These are phyloP conservation scores for Metschnikowia gelsemii DNA, from an alignment of 805 yeast genomes.

Conservation along the genomic window DNA sequence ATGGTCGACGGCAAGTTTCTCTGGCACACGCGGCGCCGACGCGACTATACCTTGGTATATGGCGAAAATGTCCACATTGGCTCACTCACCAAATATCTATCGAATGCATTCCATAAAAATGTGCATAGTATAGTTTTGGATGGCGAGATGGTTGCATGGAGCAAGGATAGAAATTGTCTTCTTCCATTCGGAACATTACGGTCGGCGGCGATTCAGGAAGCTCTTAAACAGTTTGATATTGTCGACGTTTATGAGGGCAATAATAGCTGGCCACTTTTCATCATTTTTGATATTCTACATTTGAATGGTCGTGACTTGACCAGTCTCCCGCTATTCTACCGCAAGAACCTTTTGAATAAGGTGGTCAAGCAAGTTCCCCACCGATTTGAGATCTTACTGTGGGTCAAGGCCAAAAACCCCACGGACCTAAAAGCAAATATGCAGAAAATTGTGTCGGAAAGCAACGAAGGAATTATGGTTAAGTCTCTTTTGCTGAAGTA, in stretches of 20 bases:
- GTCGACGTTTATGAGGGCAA: conserved; percentile 25
- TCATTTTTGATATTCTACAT: conserved; percentile 72
- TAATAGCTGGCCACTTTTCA: conserved; percentile 50
- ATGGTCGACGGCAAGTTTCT: conserved; percentile 41
- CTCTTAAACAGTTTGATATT: conserved; percentile 37
- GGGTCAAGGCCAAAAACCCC: conserved; percentile 41
- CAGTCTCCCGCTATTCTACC: conserved; percentile 48
- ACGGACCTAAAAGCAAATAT: conserved; percentile 58
- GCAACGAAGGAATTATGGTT: conserved; percentile 81
- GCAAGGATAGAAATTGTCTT: conserved; percentile 51
- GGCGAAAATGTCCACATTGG: conserved; percentile 55
- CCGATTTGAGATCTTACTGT: conserved; percentile 50
- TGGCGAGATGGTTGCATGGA: conserved; percentile 94
- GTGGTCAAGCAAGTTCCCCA: conserved; percentile 47
- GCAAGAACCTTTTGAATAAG: conserved; percentile 52
- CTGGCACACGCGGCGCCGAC: conserved; percentile 64
- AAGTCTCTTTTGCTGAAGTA: conserved; percentile 64
- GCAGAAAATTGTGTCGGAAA: conserved; percentile 53
- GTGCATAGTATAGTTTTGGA: conserved; percentile 56
- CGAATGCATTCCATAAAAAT: conserved; percentile 38
- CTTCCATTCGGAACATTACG: conserved; percentile 83
- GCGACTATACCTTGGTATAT: conserved; percentile 70
- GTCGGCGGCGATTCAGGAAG: conserved; percentile 59
- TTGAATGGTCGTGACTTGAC: conserved; percentile 67
- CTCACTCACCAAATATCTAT: conserved; percentile 52